Evolutionary conservation across 805 yeast species (phyloP).

Genomic region (Saturnispora galanensis): DNA sequence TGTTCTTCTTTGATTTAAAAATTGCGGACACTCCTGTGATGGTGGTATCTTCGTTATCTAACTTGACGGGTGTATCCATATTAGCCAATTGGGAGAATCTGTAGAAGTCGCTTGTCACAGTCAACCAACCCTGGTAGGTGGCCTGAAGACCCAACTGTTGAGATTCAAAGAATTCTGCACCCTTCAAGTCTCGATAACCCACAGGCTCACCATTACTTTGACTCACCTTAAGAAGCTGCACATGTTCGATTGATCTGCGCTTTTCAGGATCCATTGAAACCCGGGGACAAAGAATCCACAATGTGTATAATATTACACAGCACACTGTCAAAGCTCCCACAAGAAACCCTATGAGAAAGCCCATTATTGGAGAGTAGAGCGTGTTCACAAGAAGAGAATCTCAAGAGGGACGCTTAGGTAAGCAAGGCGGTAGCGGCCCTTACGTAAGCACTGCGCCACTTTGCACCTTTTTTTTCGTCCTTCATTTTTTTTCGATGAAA

Average conservation of each 20-base stretch:
- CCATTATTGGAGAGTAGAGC: no score
- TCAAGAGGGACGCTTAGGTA: no score
- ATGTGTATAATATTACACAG: background rate
- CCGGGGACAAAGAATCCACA: slow-evolving; percentile 19
- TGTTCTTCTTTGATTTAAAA: slow-evolving; percentile 4
- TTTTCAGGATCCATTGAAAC: slow-evolving; percentile 18
- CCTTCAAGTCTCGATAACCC: slow-evolving; percentile 32
- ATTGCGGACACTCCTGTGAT: slow-evolving; percentile 1
- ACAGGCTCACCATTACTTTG: slow-evolving; percentile 18
- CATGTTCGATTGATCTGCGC: slow-evolving; percentile 9
- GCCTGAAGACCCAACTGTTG: slow-evolving; percentile 54
- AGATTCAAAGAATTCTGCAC: slow-evolving; percentile 57
- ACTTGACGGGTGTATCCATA: slow-evolving; percentile 10
- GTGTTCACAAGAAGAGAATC: no score
- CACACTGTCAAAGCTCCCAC: background rate
- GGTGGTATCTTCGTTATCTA: background rate
- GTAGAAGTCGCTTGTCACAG: slow-evolving; percentile 73
- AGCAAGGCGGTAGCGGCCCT: no score
- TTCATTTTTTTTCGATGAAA: no score
- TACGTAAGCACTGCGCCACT: no score
- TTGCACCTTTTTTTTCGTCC: no score
- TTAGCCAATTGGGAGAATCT: slow-evolving; percentile 34
- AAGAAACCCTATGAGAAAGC: background rate
- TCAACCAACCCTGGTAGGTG: slow-evolving; percentile 65
- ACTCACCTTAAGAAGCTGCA: slow-evolving; percentile 21